Evolutionary conservation across 179 eudicot genomes (phyloP), one percentile per base, ranked within the genome.

Genomic region (Carnegiea gigantea): DNA sequence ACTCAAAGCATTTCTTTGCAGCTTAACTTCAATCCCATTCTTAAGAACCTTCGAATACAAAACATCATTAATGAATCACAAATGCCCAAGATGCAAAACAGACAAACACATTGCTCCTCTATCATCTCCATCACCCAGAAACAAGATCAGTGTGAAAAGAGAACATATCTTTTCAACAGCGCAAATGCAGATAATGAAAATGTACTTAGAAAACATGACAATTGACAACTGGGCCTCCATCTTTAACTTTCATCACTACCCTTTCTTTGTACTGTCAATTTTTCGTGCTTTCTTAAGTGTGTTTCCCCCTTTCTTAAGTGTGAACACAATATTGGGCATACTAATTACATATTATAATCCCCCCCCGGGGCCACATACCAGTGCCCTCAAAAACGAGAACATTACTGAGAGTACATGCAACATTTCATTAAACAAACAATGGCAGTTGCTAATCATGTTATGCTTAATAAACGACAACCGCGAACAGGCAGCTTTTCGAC

Each of bases 1-100:
- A 79, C 98, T 95, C 85, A 94, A 76, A 48, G 99, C 99, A 86
- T 94, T 95, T 83, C 99, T 87, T 65, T 95, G 99, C 70, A 95
- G 90, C 90, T 95, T 95, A 72, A 95, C 99, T 83, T 95, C 99
- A 81, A 90, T 89, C 28, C 99, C 99, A 81, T 95, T 95, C 87
- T 93, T 95, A 84, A 95, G 79, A 85, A 95, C 98, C 98, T 95
- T 79, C 82, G 79, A 70, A 44, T 17, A 36, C 40, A 76, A 40
- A 40, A 43, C n/a, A 40, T 36, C 9, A 74, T 18, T 54, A n/a
- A 17, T 77, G 51, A 80, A 65, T 73, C 43, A 67, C 12, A 62
- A 23, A 78, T 13, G 9, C 36, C 62, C 9, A 17, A 0, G 5
- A 24, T 40, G 36, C 6, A 33, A 36, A 28, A 7, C 9, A n/a